phyloP scores from a whole-genome alignment of 2,329 filamentous ascomycete species.

The Purpureocillium takamizusanense region DNA sequence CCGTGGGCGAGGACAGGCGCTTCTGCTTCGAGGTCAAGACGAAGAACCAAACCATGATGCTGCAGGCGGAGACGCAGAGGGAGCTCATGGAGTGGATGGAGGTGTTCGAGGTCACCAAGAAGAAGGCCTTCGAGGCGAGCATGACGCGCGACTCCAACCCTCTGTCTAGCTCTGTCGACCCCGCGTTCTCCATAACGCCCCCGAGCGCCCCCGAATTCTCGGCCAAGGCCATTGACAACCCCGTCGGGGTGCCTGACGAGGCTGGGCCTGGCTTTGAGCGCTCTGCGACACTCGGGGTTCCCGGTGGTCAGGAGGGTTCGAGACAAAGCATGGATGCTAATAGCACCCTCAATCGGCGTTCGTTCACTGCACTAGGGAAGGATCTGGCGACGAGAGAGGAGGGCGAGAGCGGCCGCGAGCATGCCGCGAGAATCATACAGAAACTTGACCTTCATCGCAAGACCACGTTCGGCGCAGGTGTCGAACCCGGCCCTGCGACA shows the following conservation, averaged over 20 bases:
- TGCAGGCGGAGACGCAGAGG: conserved; percentile 86
- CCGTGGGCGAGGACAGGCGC: conserved; percentile 82
- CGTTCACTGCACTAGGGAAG: conserved; percentile 42
- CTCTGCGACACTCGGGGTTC: conserved; percentile 54
- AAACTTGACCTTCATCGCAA: conserved; percentile 87
- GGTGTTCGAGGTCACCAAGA: conserved; percentile 89
- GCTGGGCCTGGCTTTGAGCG: conserved; percentile 40
- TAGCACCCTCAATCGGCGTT: conserved; percentile 38
- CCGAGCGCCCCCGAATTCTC: conserved; percentile 87
- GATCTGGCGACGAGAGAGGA: conserved; percentile 49
- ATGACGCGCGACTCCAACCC: conserved; percentile 40
- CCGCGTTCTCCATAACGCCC: conserved; percentile 87
- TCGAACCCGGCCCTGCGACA: conserved; percentile 26
- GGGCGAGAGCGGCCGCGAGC: conserved; percentile 67
- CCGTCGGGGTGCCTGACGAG: conserved; percentile 43
- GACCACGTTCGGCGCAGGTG: conserved; percentile 45
- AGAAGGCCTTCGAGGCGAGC: conserved; percentile 74
- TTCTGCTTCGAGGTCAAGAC: conserved; percentile 99
- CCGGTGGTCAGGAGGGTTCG: conserved; percentile 45
- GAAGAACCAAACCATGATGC: conserved; percentile 78
- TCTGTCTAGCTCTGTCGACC: conserved; percentile 45
- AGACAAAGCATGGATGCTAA: conserved; percentile 68
- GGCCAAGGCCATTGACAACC: conserved; percentile 63
- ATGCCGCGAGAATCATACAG: conserved; percentile 82
- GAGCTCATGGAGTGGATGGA: conserved; percentile 94